Evolutionary conservation across 2,329 filamentous ascomycete genomes (phyloP).

Genomic region (Sporothrix brasiliensis): DNA sequence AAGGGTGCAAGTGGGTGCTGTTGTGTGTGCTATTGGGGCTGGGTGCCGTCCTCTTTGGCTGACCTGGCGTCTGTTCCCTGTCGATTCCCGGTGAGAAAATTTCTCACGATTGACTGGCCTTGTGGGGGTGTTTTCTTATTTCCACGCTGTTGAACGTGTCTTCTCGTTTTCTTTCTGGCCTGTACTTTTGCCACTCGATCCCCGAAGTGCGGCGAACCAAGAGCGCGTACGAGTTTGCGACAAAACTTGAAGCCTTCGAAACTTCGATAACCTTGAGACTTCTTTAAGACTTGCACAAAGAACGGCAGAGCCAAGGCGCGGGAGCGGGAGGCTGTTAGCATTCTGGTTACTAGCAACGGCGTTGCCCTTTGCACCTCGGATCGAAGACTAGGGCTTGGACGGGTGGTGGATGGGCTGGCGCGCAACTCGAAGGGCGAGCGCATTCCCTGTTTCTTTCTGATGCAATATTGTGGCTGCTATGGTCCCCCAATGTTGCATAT

Average conservation of each 20-base stretch:
- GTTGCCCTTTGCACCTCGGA: conserved; percentile 12
- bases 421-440: neutral
- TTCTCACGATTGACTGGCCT: conserved; percentile 20
- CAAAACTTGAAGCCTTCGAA: conserved; percentile 2
- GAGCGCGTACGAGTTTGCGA: conserved; percentile 1
- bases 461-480: conserved; percentile 6
- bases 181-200: conserved; percentile 19
- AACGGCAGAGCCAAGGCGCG: conserved; percentile 13
- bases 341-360: conserved; percentile 1
- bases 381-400: neutral
- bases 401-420: neutral
- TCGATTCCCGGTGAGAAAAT: conserved; percentile 6
- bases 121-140: neutral
- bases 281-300: neutral
- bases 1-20: conserved; percentile 3
- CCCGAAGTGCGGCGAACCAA: neutral
- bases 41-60: conserved; percentile 21
- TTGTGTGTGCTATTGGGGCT: conserved; percentile 11
- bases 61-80: conserved; percentile 18
- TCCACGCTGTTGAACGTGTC: neutral
- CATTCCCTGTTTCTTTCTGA: neutral
- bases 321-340: neutral
- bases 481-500: neutral
- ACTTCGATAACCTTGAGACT: neutral
- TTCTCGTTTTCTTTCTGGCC: neutral